Percentiles rank a stretch among this genome's conserved stretches.
Conservation (phyloP, 1,284 basidiomycete species). For the Microbotryum silenes-acaulis region DNA sequence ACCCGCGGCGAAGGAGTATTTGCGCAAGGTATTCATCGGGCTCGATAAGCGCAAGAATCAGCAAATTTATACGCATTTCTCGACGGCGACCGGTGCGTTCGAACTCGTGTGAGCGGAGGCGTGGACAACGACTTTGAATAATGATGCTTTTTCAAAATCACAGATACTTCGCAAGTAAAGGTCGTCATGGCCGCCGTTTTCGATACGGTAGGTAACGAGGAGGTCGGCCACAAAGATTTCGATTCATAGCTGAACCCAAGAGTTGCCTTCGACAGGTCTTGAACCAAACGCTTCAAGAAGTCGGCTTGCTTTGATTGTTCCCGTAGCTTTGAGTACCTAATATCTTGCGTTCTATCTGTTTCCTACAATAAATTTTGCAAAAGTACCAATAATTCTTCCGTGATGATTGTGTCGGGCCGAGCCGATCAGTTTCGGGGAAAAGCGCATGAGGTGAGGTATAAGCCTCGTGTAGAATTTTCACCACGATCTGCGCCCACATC, state of each 20-base stretch:
- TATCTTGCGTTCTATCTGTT: background rate
- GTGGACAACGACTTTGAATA: background rate
- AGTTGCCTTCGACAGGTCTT: background rate
- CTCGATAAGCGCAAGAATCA: constrained; percentile 26
- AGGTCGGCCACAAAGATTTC: background rate
- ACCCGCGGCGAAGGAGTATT: constrained; percentile 22
- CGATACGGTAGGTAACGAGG: constrained; percentile 10
- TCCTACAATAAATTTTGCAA: background rate
- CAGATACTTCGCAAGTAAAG: constrained; percentile 31
- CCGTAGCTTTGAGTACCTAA: background rate
- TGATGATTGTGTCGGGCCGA: background rate
- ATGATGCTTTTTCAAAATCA: background rate
- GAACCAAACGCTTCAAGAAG: background rate
- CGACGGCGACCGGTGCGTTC: background rate
- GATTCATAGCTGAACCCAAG: background rate
- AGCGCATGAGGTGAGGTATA: background rate
- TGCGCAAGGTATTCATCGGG: constrained; percentile 37
- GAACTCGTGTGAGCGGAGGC: background rate
- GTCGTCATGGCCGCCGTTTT: constrained; percentile 40
- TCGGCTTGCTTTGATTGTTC: background rate
- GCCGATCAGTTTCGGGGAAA: background rate
- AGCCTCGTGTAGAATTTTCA: background rate
- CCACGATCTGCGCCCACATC: background rate
- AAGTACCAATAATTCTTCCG: background rate
- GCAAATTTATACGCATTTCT: background rate